These are phyloP conservation scores for Coniochaeta pulveracea DNA, from an alignment of 2,329 filamentous ascomycete genomes.

Conservation along the genomic window DNA sequence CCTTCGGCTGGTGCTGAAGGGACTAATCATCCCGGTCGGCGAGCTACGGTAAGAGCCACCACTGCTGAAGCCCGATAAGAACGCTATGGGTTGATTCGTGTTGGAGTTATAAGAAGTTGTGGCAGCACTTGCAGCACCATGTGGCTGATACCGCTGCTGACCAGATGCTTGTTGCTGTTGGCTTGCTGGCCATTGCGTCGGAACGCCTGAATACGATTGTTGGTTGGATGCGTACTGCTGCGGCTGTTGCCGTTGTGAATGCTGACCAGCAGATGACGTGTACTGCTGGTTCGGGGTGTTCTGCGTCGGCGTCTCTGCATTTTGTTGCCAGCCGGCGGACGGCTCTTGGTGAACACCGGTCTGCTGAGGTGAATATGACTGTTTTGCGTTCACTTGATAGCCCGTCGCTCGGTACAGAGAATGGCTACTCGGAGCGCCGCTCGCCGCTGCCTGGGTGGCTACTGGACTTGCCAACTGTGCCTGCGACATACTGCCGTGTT, in stretches of 20 bases:
- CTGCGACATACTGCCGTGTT: constrained; percentile 8
- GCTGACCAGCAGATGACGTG: constrained; percentile 8
- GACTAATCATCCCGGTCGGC: too few relatives aligned
- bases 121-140: too few relatives aligned
- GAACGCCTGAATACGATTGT: too few relatives aligned
- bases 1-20: too few relatives aligned
- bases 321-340: constrained; percentile 9
- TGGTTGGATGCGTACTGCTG: constrained; percentile 11
- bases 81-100: too few relatives aligned
- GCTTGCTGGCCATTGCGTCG: too few relatives aligned
- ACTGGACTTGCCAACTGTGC: constrained; percentile 11
- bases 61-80: too few relatives aligned
- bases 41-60: too few relatives aligned
- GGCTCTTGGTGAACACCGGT: constrained; percentile 9
- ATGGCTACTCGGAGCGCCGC: constrained; percentile 9
- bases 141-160: too few relatives aligned
- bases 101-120: too few relatives aligned
- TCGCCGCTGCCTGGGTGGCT: constrained; percentile 12
- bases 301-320: constrained; percentile 6
- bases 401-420: constrained; percentile 9
- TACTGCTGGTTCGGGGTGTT: constrained; percentile 10
- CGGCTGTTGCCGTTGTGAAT: constrained; percentile 9
- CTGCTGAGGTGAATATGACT: constrained; percentile 11
- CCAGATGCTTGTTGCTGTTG: too few relatives aligned
- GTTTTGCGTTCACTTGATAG: constrained; percentile 11